These are phyloP conservation scores for Pythium graminicola DNA, from an alignment of 352 stramenopile genomes.

Conservation along the genomic window DNA sequence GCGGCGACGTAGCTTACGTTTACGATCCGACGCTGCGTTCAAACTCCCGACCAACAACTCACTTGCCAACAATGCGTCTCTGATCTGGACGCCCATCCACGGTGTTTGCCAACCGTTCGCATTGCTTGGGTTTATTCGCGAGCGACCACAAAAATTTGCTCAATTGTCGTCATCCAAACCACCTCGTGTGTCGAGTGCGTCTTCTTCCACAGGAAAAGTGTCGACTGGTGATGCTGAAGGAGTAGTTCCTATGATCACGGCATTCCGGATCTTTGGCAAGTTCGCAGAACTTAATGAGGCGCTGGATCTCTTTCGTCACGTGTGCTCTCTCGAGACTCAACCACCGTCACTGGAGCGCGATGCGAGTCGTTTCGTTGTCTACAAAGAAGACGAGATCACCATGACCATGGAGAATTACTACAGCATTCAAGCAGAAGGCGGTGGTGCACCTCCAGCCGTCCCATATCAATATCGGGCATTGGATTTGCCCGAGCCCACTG, in stretches of 20 bases:
- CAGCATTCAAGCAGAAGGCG: neutral
- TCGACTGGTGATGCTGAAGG: neutral
- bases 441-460: neutral
- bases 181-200: neutral
- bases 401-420: slow-evolving; percentile 72
- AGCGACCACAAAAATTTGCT: slow-evolving; percentile 7
- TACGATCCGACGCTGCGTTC: slow-evolving; percentile 24
- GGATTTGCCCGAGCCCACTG: slow-evolving; percentile 45
- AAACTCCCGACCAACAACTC: slow-evolving; percentile 13
- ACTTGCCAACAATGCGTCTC: slow-evolving; percentile 8
- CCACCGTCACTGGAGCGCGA: slow-evolving; percentile 26
- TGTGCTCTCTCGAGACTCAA: slow-evolving; percentile 49
- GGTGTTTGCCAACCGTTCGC: slow-evolving; percentile 69
- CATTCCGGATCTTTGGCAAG: slow-evolving; percentile 73
- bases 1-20: slow-evolving; percentile 30
- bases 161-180: slow-evolving; percentile 3
- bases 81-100: slow-evolving; percentile 69
- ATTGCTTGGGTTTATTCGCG: slow-evolving; percentile 56
- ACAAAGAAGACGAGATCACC: slow-evolving; percentile 80
- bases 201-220: neutral
- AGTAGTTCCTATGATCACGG: slow-evolving; percentile 2
- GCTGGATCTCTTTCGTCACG: slow-evolving; percentile 57
- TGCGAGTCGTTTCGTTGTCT: slow-evolving; percentile 55
- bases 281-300: slow-evolving; percentile 53
- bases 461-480: slow-evolving; percentile 40